These are phyloP conservation scores for Penicillium italicum DNA, from an alignment of 2,329 filamentous ascomycete genomes.

Conservation along the genomic window DNA sequence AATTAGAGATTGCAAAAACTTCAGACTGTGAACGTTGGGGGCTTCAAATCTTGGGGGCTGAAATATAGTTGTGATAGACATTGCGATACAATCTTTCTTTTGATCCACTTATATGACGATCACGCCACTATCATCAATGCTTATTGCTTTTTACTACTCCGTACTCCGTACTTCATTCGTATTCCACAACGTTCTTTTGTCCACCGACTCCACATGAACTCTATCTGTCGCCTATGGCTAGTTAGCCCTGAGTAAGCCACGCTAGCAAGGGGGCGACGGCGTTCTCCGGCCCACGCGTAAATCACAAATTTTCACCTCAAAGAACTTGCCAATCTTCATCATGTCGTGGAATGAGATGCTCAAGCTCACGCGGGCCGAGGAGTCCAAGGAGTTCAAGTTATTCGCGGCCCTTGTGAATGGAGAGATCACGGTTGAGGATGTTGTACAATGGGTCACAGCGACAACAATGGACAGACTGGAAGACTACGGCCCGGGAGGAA, in stretches of 20 bases:
- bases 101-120: no score
- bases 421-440: not conserved
- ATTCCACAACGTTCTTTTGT: no score
- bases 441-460: conserved; percentile 1
- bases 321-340: not conserved
- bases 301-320: not conserved
- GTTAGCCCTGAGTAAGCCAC: not conserved
- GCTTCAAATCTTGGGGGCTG: no score
- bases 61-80: no score
- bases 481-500: not conserved
- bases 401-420: not conserved
- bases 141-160: no score
- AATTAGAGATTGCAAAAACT: no score
- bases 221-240: no score
- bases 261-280: not conserved
- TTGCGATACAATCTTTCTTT: no score
- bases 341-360: not conserved
- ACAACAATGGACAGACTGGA: conserved; percentile 4
- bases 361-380: not conserved
- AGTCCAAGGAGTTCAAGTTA: not conserved
- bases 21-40: no score
- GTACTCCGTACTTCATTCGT: no score
- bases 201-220: no score
- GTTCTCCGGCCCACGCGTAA: not conserved
- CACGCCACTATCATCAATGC: no score